Conservation (phyloP, 1,139 yeast species). For the Scheffersomyces parashehatae region DNA sequence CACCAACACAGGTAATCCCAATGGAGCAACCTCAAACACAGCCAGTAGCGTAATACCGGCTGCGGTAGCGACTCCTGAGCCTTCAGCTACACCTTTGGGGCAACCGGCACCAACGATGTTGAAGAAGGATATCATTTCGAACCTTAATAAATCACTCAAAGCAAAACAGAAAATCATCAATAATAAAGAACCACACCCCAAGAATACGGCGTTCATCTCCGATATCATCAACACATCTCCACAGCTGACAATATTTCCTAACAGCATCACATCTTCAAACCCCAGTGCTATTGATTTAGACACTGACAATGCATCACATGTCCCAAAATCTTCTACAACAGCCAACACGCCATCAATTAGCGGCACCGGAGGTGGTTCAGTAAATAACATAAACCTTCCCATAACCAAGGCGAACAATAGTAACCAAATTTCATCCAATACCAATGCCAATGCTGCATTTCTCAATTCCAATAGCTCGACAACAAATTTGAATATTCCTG, state of each 20-base stretch:
- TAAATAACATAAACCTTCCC: neutral
- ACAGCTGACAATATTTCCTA: conserved; percentile 27
- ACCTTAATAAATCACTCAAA: conserved; percentile 40
- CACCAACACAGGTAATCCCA: neutral
- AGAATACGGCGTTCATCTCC: conserved; percentile 32
- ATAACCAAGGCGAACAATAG: neutral
- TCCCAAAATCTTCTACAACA: neutral
- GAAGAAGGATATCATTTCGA: conserved; percentile 34
- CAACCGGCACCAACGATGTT: conserved; percentile 10
- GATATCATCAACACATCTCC: conserved; percentile 41
- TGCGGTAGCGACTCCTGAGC: neutral
- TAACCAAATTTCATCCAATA: neutral
- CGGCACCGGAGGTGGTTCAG: neutral
- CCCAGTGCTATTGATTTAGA: neutral
- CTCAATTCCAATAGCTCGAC: conserved; percentile 5
- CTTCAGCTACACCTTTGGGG: neutral
- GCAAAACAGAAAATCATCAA: conserved; percentile 44
- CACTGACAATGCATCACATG: neutral
- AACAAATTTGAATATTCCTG: conserved; percentile 3
- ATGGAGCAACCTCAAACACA: neutral
- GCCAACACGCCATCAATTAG: neutral
- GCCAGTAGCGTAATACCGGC: conserved; percentile 1
- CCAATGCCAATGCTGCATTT: neutral
- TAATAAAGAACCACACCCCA: conserved; percentile 39
- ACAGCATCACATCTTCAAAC: conserved; percentile 9